Percentiles rank a stretch among this genome's conserved stretches.
phyloP scores from a whole-genome alignment of 306 rosid species.

The Vigna angularis region DNA sequence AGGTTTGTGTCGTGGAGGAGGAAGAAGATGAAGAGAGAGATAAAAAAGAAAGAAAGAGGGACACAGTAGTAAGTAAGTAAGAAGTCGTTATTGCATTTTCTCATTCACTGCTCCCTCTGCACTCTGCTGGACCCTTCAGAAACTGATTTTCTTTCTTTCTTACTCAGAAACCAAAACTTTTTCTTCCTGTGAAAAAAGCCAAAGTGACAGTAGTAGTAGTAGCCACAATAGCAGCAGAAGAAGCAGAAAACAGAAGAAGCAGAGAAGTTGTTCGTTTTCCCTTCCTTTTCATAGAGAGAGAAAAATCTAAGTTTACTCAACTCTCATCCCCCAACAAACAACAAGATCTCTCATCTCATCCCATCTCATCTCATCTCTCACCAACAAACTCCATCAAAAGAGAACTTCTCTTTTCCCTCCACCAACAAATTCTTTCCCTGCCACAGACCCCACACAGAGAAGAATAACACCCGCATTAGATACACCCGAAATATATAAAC shows the following conservation, averaged over 20 bases:
- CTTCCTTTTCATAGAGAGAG: conserved; percentile 25
- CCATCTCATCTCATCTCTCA: neutral
- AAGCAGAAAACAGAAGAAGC: conserved; percentile 29
- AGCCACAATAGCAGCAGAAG: conserved; percentile 45
- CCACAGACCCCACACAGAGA: conserved; percentile 63
- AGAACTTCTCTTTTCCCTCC: neutral
- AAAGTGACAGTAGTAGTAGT: conserved; percentile 62
- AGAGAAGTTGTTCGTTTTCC: conserved; percentile 22
- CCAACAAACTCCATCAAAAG: neutral
- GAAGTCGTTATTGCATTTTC: conserved; percentile 69
- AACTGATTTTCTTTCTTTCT: conserved; percentile 14
- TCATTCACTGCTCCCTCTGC: conserved; percentile 47
- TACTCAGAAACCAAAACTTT: conserved; percentile 34
- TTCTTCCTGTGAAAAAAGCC: conserved; percentile 56
- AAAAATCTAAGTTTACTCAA: conserved; percentile 33
- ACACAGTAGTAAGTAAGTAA: conserved; percentile 37
- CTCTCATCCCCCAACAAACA: conserved; percentile 1
- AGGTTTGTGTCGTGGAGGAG: neutral
- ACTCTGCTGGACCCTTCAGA: conserved; percentile 44
- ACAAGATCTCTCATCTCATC: conserved; percentile 1
- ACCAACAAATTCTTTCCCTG: conserved; percentile 26
- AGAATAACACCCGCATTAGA: conserved; percentile 50
- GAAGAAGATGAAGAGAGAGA: conserved; percentile 18
- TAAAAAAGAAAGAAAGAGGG: conserved; percentile 48
- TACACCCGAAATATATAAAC: conserved; percentile 33